Evolutionary conservation across 116 monocot genomes (phyloP), one percentile per base, ranked within the genome.

Genomic region (Dioscorea cayenensis): DNA sequence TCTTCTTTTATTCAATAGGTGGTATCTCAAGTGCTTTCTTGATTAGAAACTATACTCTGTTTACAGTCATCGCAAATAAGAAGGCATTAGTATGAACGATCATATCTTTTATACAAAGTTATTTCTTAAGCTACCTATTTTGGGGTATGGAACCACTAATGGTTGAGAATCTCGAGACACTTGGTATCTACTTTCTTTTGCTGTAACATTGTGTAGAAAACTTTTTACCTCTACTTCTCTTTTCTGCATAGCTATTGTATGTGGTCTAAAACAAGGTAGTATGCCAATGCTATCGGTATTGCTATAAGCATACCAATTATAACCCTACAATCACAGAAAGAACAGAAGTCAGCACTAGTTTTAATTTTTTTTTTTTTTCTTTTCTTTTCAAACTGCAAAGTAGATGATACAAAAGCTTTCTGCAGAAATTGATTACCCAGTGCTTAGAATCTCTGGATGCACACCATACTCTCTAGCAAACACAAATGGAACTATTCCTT

Each of bases 401-500:
- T 51, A 68, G 32, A 68, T 50, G 50, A 5, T 58, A 23, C 3
- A 20, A 62, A 62, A 62, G n/a, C 18, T 28, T 6, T 59, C 27
- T 38, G 17, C 62, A 66, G 14, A 4, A 7, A 67, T 17, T 36
- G 62, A 69, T 70, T 86, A 92, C 92, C 81, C 84, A 18, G 81
- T 92, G 84, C 88, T 92, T 64, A 88, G 65, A 62, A 92, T 86
- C 73, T 88, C 88, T 36, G 88, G 81, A 79, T 92, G 83, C 65
- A 88, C 49, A 73, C 72, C 71, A 12, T 92, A 92, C 65, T 92
- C 93, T 65, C 85, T 89, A 21, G 87, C 90, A 80, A 94, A 89
- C 60, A 89, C 87, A 78, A 94, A 94, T 71, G 93, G 80, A 3
- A 89, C 87, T 60, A 93, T 82, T 73, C 93, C 92, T 74, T 84